Conservation (phyloP, 176 grass and related monocot genomes). For the Poa pratensis region DNA sequence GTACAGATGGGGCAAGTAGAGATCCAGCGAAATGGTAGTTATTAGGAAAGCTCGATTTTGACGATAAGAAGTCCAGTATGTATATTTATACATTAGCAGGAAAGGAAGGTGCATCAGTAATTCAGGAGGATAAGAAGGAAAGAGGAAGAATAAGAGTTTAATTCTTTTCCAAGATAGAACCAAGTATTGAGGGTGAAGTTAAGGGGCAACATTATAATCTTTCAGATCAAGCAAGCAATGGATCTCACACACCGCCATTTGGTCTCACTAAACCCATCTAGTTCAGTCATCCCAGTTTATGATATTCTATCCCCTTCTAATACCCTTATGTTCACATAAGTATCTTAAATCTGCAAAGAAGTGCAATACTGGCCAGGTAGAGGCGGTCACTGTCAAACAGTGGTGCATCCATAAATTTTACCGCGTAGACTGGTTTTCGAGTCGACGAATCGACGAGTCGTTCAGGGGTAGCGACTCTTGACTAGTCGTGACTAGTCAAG, state of each 20-base stretch:
- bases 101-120: constrained; percentile 8
- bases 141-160: neutral
- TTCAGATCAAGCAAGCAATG: constrained; percentile 24
- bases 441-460: too few species aligned
- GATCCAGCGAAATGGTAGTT: neutral
- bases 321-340: constrained; percentile 24
- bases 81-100: neutral
- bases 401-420: constrained; percentile 17
- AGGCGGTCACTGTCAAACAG: neutral
- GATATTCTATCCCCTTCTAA: constrained; percentile 6
- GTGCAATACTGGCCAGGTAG: neutral
- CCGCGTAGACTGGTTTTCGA: too few species aligned
- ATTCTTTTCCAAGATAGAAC: constrained; percentile 1
- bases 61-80: neutral
- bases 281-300: constrained; percentile 17
- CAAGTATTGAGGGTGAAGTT: constrained; percentile 18
- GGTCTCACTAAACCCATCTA: neutral
- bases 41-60: neutral
- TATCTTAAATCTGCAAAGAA: constrained; percentile 26
- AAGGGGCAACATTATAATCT: constrained; percentile 2
- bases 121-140: neutral
- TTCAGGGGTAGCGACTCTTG: too few species aligned
- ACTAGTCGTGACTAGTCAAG: too few species aligned
- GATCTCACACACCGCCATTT: neutral
- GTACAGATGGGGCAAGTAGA: neutral